Conservation (phyloP, 768 basidiomycete species). For the Dictyophora rubrovolvata region DNA sequence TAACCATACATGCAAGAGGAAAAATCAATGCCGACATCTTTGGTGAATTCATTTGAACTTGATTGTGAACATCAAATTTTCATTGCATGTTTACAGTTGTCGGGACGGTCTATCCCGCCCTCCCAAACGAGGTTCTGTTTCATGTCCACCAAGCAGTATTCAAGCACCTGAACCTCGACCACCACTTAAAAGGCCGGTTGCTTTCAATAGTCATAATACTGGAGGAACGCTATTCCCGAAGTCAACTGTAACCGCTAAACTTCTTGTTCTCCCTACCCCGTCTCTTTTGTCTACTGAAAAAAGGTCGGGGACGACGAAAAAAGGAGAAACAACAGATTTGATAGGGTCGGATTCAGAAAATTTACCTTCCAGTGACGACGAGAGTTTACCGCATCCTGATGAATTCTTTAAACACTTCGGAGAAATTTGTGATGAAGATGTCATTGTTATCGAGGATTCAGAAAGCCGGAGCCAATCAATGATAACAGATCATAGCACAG, state of each 20-base stretch:
- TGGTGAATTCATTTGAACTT: slow-evolving; percentile 38
- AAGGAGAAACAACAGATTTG: no score
- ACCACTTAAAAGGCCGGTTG: slow-evolving; percentile 17
- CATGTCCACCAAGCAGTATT: background rate
- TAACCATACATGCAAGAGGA: slow-evolving; percentile 74
- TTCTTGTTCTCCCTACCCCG: no score
- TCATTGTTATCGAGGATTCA: no score
- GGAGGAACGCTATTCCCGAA: slow-evolving; percentile 28
- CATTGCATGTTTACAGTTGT: slow-evolving; percentile 47
- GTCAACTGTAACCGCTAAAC: background rate
- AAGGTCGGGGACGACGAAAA: background rate
- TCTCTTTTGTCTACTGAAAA: background rate
- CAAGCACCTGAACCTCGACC: slow-evolving; percentile 9
- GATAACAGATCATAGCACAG: no score
- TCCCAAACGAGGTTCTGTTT: slow-evolving; percentile 20
- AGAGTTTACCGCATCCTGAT: no score
- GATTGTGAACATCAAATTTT: slow-evolving; percentile 2
- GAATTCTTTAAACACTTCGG: no score
- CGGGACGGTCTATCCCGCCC: slow-evolving; percentile 56
- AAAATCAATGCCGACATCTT: slow-evolving; percentile 60
- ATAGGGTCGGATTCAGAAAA: no score
- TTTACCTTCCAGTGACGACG: no score
- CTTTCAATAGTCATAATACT: slow-evolving; percentile 27
- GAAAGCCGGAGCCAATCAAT: no score
- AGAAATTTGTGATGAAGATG: no score